phyloP scores from a whole-genome alignment of 257 asterid species.

The Gentiana macrophylla region DNA sequence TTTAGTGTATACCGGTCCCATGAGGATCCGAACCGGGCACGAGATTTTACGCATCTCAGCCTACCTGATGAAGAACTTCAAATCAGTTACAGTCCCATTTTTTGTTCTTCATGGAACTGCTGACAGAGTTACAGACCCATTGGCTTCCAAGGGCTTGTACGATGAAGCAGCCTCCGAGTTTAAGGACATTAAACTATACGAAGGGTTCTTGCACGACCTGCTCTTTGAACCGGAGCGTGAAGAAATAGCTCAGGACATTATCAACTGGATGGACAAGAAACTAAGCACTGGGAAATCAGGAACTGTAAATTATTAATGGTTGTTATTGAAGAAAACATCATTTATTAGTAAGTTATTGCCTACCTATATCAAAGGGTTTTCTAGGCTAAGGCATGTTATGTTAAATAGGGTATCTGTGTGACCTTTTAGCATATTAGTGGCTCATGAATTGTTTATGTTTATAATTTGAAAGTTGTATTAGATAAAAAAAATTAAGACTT shows the following conservation, averaged over 20 bases:
- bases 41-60: constrained; percentile 88
- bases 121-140: constrained; percentile 90
- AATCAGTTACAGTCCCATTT: constrained; percentile 73
- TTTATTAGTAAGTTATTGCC: background rate
- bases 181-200: constrained; percentile 86
- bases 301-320: constrained; percentile 9
- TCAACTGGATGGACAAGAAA: constrained; percentile 83
- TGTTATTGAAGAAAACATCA: constrained; percentile 10
- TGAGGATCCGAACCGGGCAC: constrained; percentile 93
- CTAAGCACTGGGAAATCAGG: constrained; percentile 16
- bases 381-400: constrained; percentile 1
- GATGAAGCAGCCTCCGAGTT: constrained; percentile 69
- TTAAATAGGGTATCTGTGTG: too few species aligned
- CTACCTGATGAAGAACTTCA: constrained; percentile 61
- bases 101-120: constrained; percentile 97
- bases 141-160: constrained; percentile 91
- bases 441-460: background rate
- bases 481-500: too few species aligned
- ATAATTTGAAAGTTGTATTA: background rate
- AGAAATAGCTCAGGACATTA: constrained; percentile 83
- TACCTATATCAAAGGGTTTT: background rate
- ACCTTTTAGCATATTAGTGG: background rate
- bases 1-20: constrained; percentile 90
- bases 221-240: constrained; percentile 94
- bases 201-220: constrained; percentile 89